Evolutionary conservation across 2,329 filamentous ascomycete species (phyloP), one percentile per base, ranked within the genome.

Genomic region (Cyphellophora europaea): DNA sequence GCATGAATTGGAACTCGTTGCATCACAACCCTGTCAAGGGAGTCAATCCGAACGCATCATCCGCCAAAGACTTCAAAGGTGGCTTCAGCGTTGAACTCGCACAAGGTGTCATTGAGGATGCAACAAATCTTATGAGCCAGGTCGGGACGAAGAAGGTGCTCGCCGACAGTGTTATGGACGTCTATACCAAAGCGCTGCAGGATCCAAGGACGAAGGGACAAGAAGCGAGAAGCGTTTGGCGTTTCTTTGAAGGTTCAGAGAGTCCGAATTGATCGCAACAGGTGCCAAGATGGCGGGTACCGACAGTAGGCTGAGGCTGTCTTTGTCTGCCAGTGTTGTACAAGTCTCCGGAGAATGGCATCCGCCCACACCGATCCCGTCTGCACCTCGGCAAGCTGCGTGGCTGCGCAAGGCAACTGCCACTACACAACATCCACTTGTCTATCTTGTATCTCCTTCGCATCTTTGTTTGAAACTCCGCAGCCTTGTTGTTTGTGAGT

Each of bases 51-150:
- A 56, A 54, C 33, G 58, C 57, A 5, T 54, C 59, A 6, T 55
- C 55, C 13, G 54, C 49, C 5, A 49, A 52, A 18, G 55, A 50
- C 11, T 60, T 59, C 32, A 50, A 57, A 33, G 54, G 55, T 13
- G 58, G 58, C 2, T 61, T 77, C 51, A 67, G 70, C 32, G 66
- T 77, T 3, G 63, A 74, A 48, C 46, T 77, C 43, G 77, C 77
- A 69, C 59, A 59, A 40, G 77, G 76, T 47, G 72, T 77, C 47
- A 69, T 77, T 38, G 56, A 58, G 1, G 48, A 77, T 11, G 72
- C 72, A 0, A 58, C 74, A 1, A 64, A 72, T 8, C 66, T 69
- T 54, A 72, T 71, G 16, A 55, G 65, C 41, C 53, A 61, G 5
- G 63, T 74, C 3, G 71, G 65, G 0, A 61, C 67, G 11, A 59